Base-by-base conservation (phyloP, 2,329 filamentous ascomycete species). In the Xylaria sp. region DNA sequence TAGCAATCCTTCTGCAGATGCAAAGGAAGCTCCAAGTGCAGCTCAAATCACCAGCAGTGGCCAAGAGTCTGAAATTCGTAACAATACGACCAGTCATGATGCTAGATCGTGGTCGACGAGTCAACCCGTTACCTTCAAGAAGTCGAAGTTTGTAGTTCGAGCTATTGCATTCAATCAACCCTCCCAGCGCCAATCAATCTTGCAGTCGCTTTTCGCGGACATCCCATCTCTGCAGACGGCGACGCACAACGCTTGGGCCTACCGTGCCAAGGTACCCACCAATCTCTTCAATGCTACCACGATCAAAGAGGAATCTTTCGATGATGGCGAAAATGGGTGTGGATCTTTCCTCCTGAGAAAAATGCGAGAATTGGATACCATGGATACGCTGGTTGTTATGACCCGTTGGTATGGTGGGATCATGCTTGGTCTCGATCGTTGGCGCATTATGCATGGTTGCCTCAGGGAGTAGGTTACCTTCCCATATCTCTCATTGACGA, bases 361-460 rank as follows among this genome's bases (percentile, higher is more conserved):
- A 34, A 75, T 87, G 72, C 76, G 79, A 56, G 80, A 83, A 59
- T 74, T 78, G 4, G 74, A 79, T 52, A 72, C 80, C 3, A 75
- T 78, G 10, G 79, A 83, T 63, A 80, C 79, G 0, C 68, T 86
- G 1, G 79, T 86, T 11, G 81, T 87, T 5, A 76, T 87, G 65
- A 83, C 81, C 13, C 76, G 84, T 42, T 87, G 83, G 83, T 87
- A 81, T 62, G 84, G 84, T 18, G 84, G 84, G 6, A 73, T 83
- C 8, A 79, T 87, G 76, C 76, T 87, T 2, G 84, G 84, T 0
- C 79, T 81, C 0, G 84, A 87, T 66, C 78, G 84, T 16, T 87
- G 83, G 83, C 76, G 83, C 10, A 77, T 87, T 60, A 87, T 87
- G 81, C 77, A 80, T 2, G 79, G 80, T 60, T 82, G 80, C 48